phyloP scores from a whole-genome alignment of 1,139 yeast genomes.

The Yamadazyma conglobata region DNA sequence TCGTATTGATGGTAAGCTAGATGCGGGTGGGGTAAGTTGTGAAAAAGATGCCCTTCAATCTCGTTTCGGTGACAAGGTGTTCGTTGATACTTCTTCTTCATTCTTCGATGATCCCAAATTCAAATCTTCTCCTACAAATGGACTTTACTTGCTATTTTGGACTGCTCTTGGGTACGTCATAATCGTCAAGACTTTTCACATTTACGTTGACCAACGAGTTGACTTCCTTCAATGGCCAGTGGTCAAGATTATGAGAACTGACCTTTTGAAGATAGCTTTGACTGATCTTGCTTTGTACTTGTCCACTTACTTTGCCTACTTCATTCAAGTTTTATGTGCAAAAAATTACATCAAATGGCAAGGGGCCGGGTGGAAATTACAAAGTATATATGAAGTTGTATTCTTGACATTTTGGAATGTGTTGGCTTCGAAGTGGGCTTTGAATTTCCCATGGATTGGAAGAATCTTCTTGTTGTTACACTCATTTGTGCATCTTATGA shows the following conservation, averaged over 20 bases:
- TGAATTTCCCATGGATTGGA: slow-evolving; percentile 79
- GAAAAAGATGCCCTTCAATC: slow-evolving; percentile 11
- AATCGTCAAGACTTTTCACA: slow-evolving; percentile 46
- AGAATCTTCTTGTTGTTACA: slow-evolving; percentile 79
- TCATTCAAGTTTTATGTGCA: slow-evolving; percentile 51
- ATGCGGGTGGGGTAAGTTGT: too few relatives aligned
- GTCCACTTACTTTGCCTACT: slow-evolving; percentile 52
- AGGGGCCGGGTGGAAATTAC: slow-evolving; percentile 56
- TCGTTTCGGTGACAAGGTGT: slow-evolving; percentile 42
- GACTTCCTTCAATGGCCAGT: slow-evolving; percentile 47
- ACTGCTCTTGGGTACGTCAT: slow-evolving; percentile 54
- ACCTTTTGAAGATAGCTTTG: slow-evolving; percentile 58
- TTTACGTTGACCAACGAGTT: slow-evolving; percentile 24
- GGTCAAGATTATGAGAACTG: slow-evolving; percentile 47
- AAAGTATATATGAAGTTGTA: slow-evolving; percentile 51
- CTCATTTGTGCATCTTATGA: slow-evolving; percentile 84
- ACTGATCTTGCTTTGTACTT: slow-evolving; percentile 72
- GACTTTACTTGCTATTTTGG: slow-evolving; percentile 70
- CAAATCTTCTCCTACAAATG: slow-evolving; percentile 49
- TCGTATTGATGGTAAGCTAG: too few relatives aligned
- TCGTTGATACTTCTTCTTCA: slow-evolving; percentile 39
- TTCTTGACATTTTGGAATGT: slow-evolving; percentile 49
- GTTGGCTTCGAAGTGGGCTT: slow-evolving; percentile 44
- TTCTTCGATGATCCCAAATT: slow-evolving; percentile 47
- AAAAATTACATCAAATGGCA: slow-evolving; percentile 52